Evolutionary conservation across 345 rosid genomes (phyloP).

Genomic region (Tarenaya hassleriana): DNA sequence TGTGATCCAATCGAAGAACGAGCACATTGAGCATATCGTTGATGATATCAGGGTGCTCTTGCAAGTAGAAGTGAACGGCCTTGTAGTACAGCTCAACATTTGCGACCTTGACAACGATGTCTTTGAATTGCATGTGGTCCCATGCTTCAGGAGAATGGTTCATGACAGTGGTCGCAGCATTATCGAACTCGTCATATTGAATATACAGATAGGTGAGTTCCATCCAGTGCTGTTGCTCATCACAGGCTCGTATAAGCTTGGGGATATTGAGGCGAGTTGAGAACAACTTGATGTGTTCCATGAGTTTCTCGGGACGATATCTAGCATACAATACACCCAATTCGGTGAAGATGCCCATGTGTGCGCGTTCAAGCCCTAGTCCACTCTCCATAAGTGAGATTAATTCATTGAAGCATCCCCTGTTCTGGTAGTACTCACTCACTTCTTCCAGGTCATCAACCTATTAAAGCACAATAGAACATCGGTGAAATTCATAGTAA

Average conservation of each 20-base stretch:
- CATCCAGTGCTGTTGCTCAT: conserved; percentile 98
- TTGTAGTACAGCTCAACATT: conserved; percentile 94
- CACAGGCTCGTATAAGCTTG: conserved; percentile 95
- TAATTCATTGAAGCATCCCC: conserved; percentile 95
- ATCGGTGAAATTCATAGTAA: conserved; percentile 2
- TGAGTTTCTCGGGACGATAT: conserved; percentile 93
- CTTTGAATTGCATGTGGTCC: conserved; percentile 99
- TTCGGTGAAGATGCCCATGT: conserved; percentile 98
- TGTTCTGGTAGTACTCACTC: conserved; percentile 93
- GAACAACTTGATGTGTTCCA: conserved; percentile 98
- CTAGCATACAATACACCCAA: conserved; percentile 97
- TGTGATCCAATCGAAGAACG: conserved; percentile 91
- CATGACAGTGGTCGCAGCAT: conserved; percentile 98
- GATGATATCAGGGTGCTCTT: conserved; percentile 96
- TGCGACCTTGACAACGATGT: conserved; percentile 86
- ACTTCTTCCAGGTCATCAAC: conserved; percentile 99
- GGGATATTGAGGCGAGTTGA: conserved; percentile 98
- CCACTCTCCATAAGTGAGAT: conserved; percentile 99
- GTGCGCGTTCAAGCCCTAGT: conserved; percentile 93
- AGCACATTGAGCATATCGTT: conserved; percentile 95
- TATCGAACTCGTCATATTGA: conserved; percentile 91
- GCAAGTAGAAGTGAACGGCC: conserved; percentile 98
- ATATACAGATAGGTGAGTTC: conserved; percentile 92
- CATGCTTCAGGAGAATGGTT: conserved; percentile 99
- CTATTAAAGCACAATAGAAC: conserved; percentile 33